Conservation (phyloP, 108 stramenopile species). For the Schizochytrium sp. region DNA sequence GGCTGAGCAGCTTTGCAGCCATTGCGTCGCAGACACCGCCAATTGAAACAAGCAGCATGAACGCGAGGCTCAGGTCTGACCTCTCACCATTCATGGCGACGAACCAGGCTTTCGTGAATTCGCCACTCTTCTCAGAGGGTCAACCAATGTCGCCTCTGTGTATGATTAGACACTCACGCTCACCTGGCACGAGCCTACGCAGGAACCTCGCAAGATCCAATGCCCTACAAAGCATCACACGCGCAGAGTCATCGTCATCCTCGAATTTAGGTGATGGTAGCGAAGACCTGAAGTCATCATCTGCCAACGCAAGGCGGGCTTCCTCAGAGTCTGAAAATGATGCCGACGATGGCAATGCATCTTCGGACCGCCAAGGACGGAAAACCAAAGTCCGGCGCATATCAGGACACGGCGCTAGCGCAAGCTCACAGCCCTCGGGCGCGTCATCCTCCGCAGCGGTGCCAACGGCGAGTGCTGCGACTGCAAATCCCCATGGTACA, state of each 20-base stretch:
- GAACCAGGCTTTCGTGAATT: not conserved
- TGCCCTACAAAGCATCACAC: not conserved
- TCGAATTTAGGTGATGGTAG: not conserved
- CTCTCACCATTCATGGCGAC: constrained; percentile 8
- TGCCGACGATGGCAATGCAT: too few relatives aligned
- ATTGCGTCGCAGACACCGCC: constrained; percentile 20
- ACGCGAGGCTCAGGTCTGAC: not conserved
- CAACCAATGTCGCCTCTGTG: not conserved
- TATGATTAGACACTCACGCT: not conserved
- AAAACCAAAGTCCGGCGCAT: too few relatives aligned
- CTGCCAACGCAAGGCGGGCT: not conserved
- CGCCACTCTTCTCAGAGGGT: not conserved
- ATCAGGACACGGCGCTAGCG: too few relatives aligned
- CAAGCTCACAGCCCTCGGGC: too few relatives aligned
- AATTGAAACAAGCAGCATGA: not conserved
- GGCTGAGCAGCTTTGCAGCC: too few relatives aligned
- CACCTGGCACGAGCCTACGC: not conserved
- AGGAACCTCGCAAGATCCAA: not conserved
- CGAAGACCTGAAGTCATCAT: not conserved
- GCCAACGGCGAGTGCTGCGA: too few relatives aligned
- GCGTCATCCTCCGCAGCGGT: too few relatives aligned
- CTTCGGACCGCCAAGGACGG: too few relatives aligned
- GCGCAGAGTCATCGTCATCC: not conserved
- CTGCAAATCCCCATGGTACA: too few relatives aligned
- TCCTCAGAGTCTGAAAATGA: too few relatives aligned